Base-by-base conservation (phyloP, 1,284 basidiomycete genomes). In the Ganoderma boninense region DNA sequence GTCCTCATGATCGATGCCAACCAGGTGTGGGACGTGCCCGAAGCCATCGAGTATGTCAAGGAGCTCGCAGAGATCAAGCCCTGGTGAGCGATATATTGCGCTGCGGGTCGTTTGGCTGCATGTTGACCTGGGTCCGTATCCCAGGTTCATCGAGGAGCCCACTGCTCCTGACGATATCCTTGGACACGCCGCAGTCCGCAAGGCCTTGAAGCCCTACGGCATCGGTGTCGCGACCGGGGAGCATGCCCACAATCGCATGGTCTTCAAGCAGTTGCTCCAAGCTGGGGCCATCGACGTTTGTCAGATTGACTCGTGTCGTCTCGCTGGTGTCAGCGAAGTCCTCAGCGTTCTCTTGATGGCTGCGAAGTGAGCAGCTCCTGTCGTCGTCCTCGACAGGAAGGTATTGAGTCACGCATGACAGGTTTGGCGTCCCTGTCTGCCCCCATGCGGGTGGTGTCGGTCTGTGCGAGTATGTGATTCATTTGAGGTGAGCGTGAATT, bases 1-100 rank as follows among this genome's bases (percentile, higher is more conserved):
- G 97, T 98, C 32, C 86, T 98, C 71, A 98, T 98, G 97, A 95
- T 98, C 73, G 97, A 98, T 80, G 94, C 97, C 63, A 98, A 98
- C 84, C 97, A 97, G 82, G 95, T 98, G 26, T 98, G 96, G 96
- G 96, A 98, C 77, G 97, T 98, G 23, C 87, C 91, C 56, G 89
- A 97, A 81, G 97, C 97, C 4, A 93, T 98, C 77, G 94, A 97
- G 66, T 98, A 97, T 82, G 95, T 97, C 75, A 91, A 91, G 78
- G 87, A 90, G 73, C 86, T 98, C 46, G 87, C 89, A 76, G 89
- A 90, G 69, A 90, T 97, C 81, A 94, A 93, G 78, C 97, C 97
- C n/a, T 98, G 97, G 97, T 92, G 73, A 73, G 84, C 59, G 20
- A 29, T 13, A 14, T 74, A 0, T 26, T 16, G 14, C 49, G 61